Evolutionary conservation across 805 yeast genomes (phyloP).

Genomic region (Metschnikowia kofuensis): DNA sequence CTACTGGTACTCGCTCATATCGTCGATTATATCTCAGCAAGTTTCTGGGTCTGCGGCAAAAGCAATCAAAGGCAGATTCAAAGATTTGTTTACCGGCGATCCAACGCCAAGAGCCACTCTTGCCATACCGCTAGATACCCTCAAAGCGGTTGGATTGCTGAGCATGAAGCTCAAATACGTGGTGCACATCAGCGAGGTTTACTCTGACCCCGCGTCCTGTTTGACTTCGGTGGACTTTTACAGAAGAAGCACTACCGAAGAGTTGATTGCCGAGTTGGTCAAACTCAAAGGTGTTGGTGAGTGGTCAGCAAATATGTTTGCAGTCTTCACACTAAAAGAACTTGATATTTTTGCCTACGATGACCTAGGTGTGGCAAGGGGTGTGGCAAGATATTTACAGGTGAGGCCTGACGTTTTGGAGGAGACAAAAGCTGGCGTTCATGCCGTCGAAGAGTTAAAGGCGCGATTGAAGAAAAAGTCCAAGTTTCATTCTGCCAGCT

Average conservation of each 20-base stretch:
- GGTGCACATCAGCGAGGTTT: slow-evolving; percentile 51
- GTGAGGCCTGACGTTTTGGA: slow-evolving; percentile 49
- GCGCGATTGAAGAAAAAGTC: slow-evolving; percentile 31
- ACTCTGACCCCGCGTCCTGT: slow-evolving; percentile 37
- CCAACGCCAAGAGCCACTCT: slow-evolving; percentile 55
- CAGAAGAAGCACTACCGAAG: slow-evolving; percentile 37
- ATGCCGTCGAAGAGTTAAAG: slow-evolving; percentile 33
- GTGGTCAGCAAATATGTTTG: slow-evolving; percentile 91
- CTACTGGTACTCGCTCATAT: slow-evolving; percentile 38
- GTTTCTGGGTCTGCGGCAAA: slow-evolving; percentile 78
- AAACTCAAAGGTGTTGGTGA: slow-evolving; percentile 69
- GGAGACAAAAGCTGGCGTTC: slow-evolving; percentile 37
- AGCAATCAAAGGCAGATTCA: slow-evolving; percentile 54
- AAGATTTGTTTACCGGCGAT: slow-evolving; percentile 27
- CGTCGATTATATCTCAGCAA: slow-evolving; percentile 64
- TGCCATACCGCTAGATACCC: slow-evolving; percentile 38
- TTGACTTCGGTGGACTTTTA: slow-evolving; percentile 38
- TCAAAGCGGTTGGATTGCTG: slow-evolving; percentile 69
- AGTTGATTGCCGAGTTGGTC: slow-evolving; percentile 47
- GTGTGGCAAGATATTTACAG: slow-evolving; percentile 61
- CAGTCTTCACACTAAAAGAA: slow-evolving; percentile 64
- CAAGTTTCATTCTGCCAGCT: slow-evolving; percentile 32
- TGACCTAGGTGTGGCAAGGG: slow-evolving; percentile 85
- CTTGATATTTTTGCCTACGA: slow-evolving; percentile 71
- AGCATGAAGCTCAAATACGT: slow-evolving; percentile 64